phyloP scores from a whole-genome alignment of 257 asterid genomes.

The Penstemon eatonii region DNA sequence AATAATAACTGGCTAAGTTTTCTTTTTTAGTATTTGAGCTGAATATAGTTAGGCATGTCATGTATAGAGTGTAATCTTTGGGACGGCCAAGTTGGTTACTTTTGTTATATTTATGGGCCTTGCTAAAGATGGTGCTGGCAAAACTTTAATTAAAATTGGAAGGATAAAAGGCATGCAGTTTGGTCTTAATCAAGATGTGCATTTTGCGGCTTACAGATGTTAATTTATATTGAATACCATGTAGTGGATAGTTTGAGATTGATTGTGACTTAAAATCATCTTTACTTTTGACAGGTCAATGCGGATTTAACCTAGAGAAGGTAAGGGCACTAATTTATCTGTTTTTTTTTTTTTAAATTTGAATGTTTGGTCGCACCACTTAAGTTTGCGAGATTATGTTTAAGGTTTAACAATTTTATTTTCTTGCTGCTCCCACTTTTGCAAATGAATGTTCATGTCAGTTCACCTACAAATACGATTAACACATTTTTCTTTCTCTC shows the following conservation, averaged over 20 bases:
- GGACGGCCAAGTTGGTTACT: conserved; percentile 1
- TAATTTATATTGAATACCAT: conserved; percentile 11
- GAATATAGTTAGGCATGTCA: not conserved
- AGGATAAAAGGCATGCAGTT: conserved; percentile 7
- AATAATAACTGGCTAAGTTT: not conserved
- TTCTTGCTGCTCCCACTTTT: not conserved
- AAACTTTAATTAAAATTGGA: not conserved
- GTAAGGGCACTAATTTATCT: conserved; percentile 37
- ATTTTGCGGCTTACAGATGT: not conserved
- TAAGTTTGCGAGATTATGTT: conserved; percentile 1
- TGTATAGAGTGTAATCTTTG: not conserved
- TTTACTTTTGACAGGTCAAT: conserved; percentile 72
- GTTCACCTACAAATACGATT: not conserved
- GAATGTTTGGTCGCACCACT: conserved; percentile 1
- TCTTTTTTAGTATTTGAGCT: not conserved
- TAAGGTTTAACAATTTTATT: not conserved
- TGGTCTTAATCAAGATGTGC: conserved; percentile 9
- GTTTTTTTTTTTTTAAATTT: conserved; percentile 14
- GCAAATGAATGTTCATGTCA: conserved; percentile 13
- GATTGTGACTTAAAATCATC: conserved; percentile 31
- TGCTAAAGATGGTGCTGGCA: no score
- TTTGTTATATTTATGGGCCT: not conserved
- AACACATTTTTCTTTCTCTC: not conserved
- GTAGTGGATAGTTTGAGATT: conserved; percentile 26
- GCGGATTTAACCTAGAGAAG: conserved; percentile 77